Evolutionary conservation across 2,329 filamentous ascomycete species (phyloP).

Genomic region (Boeremia exigua): DNA sequence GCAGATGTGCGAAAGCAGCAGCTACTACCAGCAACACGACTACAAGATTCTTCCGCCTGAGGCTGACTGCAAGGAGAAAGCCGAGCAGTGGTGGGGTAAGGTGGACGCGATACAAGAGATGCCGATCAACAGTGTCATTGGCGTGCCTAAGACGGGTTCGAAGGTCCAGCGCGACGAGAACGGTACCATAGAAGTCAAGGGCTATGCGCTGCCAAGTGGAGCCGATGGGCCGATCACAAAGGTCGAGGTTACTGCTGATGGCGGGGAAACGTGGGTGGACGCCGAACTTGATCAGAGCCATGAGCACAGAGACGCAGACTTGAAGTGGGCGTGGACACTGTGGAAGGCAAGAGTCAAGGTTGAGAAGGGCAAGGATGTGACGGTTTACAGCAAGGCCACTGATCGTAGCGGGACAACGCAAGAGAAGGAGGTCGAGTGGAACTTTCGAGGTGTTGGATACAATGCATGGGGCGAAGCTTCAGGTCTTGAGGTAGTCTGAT

Average conservation of each 20-base stretch:
- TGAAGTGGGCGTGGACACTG: conserved; percentile 64
- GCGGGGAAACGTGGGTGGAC: conserved; percentile 58
- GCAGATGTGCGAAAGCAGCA: conserved; percentile 57
- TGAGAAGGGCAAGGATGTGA: conserved; percentile 50
- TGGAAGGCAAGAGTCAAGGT: conserved; percentile 58
- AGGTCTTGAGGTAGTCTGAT: conserved; percentile 54
- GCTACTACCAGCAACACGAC: conserved; percentile 64
- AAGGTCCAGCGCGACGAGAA: conserved; percentile 49
- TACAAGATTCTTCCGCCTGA: conserved; percentile 65
- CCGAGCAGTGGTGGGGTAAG: conserved; percentile 59
- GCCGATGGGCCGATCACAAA: conserved; percentile 59
- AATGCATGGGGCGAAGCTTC: conserved; percentile 64
- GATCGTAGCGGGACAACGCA: conserved; percentile 62
- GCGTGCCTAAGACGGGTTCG: conserved; percentile 54
- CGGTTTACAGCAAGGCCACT: conserved; percentile 61
- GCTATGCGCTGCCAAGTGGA: conserved; percentile 63
- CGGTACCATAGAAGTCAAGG: conserved; percentile 57
- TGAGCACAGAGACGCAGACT: conserved; percentile 30
- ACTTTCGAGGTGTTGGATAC: conserved; percentile 65
- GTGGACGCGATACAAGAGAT: conserved; percentile 61
- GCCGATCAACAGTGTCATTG: conserved; percentile 63
- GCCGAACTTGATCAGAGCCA: conserved; percentile 49
- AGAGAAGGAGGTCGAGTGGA: conserved; percentile 59
- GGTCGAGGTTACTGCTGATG: conserved; percentile 61
- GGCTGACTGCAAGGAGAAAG: conserved; percentile 55